Base-by-base conservation (phyloP, 768 basidiomycete species). In the Lactarius akahatsu region DNA sequence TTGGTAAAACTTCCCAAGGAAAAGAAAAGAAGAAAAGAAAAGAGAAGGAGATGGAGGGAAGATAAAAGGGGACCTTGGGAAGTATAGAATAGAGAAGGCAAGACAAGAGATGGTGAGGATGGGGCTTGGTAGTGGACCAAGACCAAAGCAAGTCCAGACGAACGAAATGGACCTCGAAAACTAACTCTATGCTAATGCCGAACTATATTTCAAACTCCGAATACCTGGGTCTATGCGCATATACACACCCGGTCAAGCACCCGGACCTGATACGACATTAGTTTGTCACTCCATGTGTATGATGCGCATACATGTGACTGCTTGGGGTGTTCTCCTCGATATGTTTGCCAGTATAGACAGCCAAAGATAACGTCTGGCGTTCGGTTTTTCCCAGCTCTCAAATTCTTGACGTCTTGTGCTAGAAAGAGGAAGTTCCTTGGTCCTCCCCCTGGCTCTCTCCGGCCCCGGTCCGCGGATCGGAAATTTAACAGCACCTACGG, bases 1-100 rank as follows among this genome's bases (percentile, higher is more conserved):
- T 76, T 76, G 69, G 70, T 68, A 63, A 66, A 67, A 61, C 71
- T 72, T 72, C 73, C 63, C 68, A 52, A 47, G 57, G 70, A 70
- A 30, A 70, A 72, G 69, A 72, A 75, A 69, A 71, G 72, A 74
- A 32, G 47, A 34, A 30, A 43, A 55, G 59, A 38, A 61, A 63
- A 32, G 56, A 59, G 50, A 58, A 59, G 55, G 56, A 65, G 56
- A 66, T 38, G 41, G 59, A 64, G 59, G 58, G n/a, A 63, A 59
- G 43, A 60, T 41, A 45, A 60, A 65, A 32, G 32, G 55, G 32
- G 47, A 63, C 43, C 61, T 55, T 16, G 61, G 61, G 61, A 67
- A 63, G 66, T 63, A 67, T 23, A 67, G 62, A 59, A 67, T 57
- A 63, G 36, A 63, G 62, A 67, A 63, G 3, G 56, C 10, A 61